Evolutionary conservation across 352 stramenopile genomes (phyloP), one percentile per base, ranked within the genome.

Genomic region (Elongisporangium prolatum): DNA sequence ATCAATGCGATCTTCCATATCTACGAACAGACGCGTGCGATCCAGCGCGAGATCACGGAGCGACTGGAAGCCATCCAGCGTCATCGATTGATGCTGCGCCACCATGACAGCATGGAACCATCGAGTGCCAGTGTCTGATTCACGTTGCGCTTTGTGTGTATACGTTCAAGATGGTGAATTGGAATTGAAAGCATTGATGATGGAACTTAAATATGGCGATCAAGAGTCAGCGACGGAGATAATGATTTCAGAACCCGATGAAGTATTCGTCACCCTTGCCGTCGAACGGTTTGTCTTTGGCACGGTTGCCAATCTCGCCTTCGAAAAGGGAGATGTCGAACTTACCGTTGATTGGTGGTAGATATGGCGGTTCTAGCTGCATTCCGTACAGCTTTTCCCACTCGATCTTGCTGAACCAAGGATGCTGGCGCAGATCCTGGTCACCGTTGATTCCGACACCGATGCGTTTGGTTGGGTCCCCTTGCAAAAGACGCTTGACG

Each of bases 401-500:
- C 61, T 92, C 80, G 37, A 92, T 84, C 34, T 72, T 75, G 59
- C 69, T 82, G 61, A 89, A 91, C 75, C 79, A 89, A 48, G 74
- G 61, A 50, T 88, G 80, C 62, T 88, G 78, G 14, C 75, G 70
- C 24, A 88, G 57, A 16, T 86, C 72, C 52, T 91, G 81, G 59
- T 91, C 74, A 18, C 78, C 78, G 55, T 88, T 84, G 64, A 89
- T 88, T 18, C 82, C 82, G 28, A 86, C 78, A 55, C 78, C 75
- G 24, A 88, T 86, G 47, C 76, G 76, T 57, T 88, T 97, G 6
- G 80, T 82, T 21, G 89, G 91, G 54, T 95, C 77, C 18, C 86
- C 90, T 25, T 94, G 84, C 1, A 99, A 74, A 13, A 99, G 74
- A 20, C 87, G 78, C 24, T 89, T 86, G 6, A 98, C 86, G n/a